phyloP scores from a whole-genome alignment of 331 rosid species.

The Arachis monticola region DNA sequence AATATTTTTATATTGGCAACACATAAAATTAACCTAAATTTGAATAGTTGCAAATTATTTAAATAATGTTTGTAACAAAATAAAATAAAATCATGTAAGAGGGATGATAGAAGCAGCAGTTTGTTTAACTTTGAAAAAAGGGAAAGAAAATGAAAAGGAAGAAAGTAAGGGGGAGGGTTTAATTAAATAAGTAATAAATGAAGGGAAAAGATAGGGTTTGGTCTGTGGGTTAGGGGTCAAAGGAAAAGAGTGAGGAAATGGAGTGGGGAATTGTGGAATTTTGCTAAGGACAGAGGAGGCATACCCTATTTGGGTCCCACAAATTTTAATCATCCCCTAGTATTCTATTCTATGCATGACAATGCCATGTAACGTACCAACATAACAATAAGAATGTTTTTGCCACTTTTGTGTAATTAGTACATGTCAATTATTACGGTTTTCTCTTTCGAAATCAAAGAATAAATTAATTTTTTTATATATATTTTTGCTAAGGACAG shows the following conservation, averaged over 20 bases:
- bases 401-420: too few relatives aligned
- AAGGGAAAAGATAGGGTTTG: conserved; percentile 9
- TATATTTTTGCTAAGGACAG: neutral
- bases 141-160: neutral
- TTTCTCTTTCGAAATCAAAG: too few relatives aligned
- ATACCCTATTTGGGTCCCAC: conserved; percentile 44
- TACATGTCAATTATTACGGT: too few relatives aligned
- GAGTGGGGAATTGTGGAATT: conserved; percentile 17
- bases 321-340: conserved; percentile 2
- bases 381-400: too few relatives aligned
- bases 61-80: too few relatives aligned
- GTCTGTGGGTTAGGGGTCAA: conserved; percentile 58
- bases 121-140: neutral
- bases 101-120: neutral
- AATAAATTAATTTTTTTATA: too few relatives aligned
- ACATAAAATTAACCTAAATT: too few relatives aligned
- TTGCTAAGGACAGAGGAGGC: conserved; percentile 47
- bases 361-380: too few relatives aligned
- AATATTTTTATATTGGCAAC: too few relatives aligned
- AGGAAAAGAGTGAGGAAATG: conserved; percentile 24
- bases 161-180: too few relatives aligned
- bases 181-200: neutral
- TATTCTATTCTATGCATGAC: neutral
- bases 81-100: too few relatives aligned
- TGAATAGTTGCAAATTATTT: too few relatives aligned